Base-by-base conservation (phyloP, 768 basidiomycete genomes). In the Lactarius quietus region DNA sequence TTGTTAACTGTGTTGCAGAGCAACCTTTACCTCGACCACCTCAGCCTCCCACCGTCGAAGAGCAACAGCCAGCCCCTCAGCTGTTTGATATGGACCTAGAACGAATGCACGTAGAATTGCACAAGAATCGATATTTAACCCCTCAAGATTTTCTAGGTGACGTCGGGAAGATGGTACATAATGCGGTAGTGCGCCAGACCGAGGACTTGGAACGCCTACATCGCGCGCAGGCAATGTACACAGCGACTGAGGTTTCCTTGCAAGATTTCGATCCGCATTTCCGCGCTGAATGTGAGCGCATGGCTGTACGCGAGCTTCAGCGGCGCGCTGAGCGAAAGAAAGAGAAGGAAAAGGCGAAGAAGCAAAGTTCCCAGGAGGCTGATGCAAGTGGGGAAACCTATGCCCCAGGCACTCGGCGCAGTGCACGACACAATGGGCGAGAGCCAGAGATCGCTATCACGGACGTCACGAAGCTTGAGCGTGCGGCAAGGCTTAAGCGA, bases 61-160 rank as follows among this genome's bases (percentile, higher is more conserved):
- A 75, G 18, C 63, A 70, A 14, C 78, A 78, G 10, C 78, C 78
- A 20, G 74, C 72, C 18, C 85, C 84, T 10, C 79, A 79, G 9
- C 77, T 95, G 20, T 92, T 85, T 72, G 87, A 95, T 72, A 88
- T 98, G 82, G 95, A 98, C 74, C 80, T 98, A 41, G 97, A 98
- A 71, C 86, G 84, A 68, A 93, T 99, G 85, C 91, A 95, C 70
- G 79, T 81, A 28, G 87, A 92, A 61, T 80, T 99, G 26, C 93
- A 92, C 80, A 88, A 85, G 72, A 86, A 86, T 45, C 85, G 86
- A 45, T 99, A 98, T 73, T 84, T 93, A 33, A 93, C 93, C 0
- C 90, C 93, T 0, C 85, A 88, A 63, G 88, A 92, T 62, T 97
- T 99, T 80, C 82, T 98, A 9, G 84, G 87, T 54, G 91, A 93